These are phyloP conservation scores for Fennellomyces sp. DNA, from an alignment of 371 early-diverging fungal genomes.

Conservation along the genomic window DNA sequence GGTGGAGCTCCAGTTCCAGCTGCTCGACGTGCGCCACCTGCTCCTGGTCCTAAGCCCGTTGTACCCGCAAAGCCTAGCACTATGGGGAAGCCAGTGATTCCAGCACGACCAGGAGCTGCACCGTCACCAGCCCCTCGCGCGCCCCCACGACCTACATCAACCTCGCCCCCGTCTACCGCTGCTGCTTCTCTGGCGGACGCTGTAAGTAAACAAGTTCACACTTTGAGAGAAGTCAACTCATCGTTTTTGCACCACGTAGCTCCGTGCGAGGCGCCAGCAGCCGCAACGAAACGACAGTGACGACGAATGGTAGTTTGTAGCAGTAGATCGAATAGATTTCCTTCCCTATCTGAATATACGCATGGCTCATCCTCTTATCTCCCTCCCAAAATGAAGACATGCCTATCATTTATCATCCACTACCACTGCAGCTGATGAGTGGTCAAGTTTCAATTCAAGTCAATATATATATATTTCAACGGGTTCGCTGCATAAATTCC, in stretches of 20 bases:
- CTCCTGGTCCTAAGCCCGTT: constrained; percentile 51
- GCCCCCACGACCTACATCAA: constrained; percentile 44
- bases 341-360: neutral
- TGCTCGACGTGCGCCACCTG: constrained; percentile 49
- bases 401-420: neutral
- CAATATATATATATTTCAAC: too few species aligned
- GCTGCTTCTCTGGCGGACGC: constrained; percentile 52
- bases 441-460: constrained; percentile 3
- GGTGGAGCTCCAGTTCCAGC: constrained; percentile 38
- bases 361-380: too few species aligned
- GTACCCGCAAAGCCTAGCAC: constrained; percentile 49
- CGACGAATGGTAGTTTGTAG: constrained; percentile 14
- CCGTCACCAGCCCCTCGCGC: constrained; percentile 30
- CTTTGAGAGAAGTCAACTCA: neutral
- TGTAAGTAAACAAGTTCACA: constrained; percentile 26
- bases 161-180: constrained; percentile 44
- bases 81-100: constrained; percentile 47
- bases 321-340: neutral
- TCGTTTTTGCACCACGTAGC: neutral
- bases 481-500: too few species aligned
- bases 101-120: constrained; percentile 45
- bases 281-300: constrained; percentile 11
- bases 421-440: neutral
- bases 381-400: too few species aligned
- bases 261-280: constrained; percentile 23